Conservation (phyloP, 129 eudicot genomes). For the Flaveria brownii region DNA sequence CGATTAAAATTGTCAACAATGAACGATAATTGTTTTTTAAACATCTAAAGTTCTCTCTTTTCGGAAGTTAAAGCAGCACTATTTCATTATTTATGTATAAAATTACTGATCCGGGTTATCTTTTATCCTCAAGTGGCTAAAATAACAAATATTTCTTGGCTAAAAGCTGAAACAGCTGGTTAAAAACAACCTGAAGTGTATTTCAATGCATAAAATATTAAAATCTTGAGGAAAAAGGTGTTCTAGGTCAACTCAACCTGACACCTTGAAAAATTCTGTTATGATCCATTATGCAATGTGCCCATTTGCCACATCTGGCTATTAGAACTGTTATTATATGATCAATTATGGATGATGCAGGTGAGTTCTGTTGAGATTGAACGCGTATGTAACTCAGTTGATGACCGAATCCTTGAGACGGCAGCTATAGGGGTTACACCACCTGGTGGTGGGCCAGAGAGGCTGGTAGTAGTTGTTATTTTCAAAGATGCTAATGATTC, state of each 20-base stretch:
- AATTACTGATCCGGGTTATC: background rate
- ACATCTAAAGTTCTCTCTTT: background rate
- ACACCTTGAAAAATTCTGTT: background rate
- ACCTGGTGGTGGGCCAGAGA: conserved; percentile 88
- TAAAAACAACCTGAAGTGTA: background rate
- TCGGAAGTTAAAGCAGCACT: background rate
- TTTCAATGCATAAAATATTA: background rate
- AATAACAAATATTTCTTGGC: background rate
- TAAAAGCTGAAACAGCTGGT: background rate
- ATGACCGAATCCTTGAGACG: conserved; percentile 64
- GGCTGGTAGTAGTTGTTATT: conserved; percentile 70
- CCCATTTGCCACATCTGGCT: background rate
- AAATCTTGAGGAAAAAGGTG: background rate
- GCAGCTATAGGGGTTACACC: conserved; percentile 93
- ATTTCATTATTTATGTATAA: background rate
- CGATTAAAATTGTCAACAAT: background rate
- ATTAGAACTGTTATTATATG: background rate
- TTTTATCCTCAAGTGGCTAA: background rate
- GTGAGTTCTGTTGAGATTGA: conserved; percentile 96
- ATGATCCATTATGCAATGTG: background rate
- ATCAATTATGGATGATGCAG: conserved; percentile 34
- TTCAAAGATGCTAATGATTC: conserved; percentile 48
- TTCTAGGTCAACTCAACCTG: background rate
- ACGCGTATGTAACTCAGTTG: conserved; percentile 63
- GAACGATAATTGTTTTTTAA: background rate